These are phyloP conservation scores for Panaeolus cyanescens DNA, from an alignment of 768 basidiomycete genomes.

Conservation along the genomic window DNA sequence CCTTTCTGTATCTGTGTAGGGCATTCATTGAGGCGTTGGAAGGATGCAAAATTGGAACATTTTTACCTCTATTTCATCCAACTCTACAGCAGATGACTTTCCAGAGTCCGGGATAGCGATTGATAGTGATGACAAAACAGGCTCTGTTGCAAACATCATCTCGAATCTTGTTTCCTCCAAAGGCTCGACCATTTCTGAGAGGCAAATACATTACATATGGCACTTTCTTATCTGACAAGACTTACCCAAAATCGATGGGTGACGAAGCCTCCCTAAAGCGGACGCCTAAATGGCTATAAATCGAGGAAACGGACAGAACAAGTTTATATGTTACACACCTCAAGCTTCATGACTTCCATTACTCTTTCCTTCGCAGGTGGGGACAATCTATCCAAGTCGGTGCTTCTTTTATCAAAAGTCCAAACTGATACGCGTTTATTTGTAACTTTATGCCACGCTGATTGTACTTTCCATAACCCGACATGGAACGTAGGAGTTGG, in stretches of 20 bases:
- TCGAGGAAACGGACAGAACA: slow-evolving; percentile 8
- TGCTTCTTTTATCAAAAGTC: slow-evolving; percentile 81
- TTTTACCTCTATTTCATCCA: slow-evolving; percentile 98
- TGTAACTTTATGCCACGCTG: slow-evolving; percentile 86
- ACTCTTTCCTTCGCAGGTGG: slow-evolving; percentile 69
- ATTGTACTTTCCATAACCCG: slow-evolving; percentile 89
- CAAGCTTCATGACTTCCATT: slow-evolving; percentile 85
- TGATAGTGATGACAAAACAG: slow-evolving; percentile 79
- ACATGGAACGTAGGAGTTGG: slow-evolving; percentile 61
- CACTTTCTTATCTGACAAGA: neutral
- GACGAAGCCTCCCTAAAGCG: slow-evolving; percentile 81
- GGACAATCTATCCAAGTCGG: slow-evolving; percentile 73
- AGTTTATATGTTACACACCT: slow-evolving; percentile 53
- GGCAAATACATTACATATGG: slow-evolving; percentile 8
- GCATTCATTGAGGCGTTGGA: no score
- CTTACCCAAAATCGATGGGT: slow-evolving; percentile 89
- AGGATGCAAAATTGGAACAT: no score
- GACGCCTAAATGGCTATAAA: slow-evolving; percentile 56
- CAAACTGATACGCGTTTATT: slow-evolving; percentile 91
- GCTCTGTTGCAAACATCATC: slow-evolving; percentile 92
- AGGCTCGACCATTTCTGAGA: slow-evolving; percentile 90
- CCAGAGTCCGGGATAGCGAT: slow-evolving; percentile 71
- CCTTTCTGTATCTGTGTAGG: slow-evolving; percentile 91
- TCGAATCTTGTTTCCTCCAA: slow-evolving; percentile 90
- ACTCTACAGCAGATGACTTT: slow-evolving; percentile 63